Base-by-base conservation (phyloP, 2,329 filamentous ascomycete genomes). In the Pyrenophora teres region DNA sequence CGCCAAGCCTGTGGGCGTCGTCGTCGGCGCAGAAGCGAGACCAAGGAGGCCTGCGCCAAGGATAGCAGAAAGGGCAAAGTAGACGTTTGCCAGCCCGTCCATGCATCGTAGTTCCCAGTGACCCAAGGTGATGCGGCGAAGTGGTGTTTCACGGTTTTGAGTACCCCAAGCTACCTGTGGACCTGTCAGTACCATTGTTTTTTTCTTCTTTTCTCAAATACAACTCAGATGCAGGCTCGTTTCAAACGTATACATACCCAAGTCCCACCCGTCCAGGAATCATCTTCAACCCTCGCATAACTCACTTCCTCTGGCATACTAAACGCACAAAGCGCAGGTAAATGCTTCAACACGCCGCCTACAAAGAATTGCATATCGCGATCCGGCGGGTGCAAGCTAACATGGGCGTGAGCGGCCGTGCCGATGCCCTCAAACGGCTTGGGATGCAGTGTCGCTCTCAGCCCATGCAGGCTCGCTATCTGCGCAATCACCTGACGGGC, bases 11-110 rank as follows among this genome's bases (percentile, higher is more conserved):
- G 70, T 56, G 27, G 27, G 9, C 27, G 10, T 13, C 10, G 10
- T 13, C 10, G 27, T 30, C 9, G 27, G 27, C 2, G 27, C 10
- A 2, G 27, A 30, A 1, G 67, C 59, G 2, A 90, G 60, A 0
- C 88, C 88, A 1, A 79, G 55, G 0, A 82, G 72, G 0, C 88
- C 88, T 0, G 83, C 83, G 0, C 78, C 79, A 0, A 91, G 65
- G 0, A 91, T 67, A 0, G 83, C 85, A 0, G 82, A 80, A 15
- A 89, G 70, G 0, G 83, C 87, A 1, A 95, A 72, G 67, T 94
- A 95, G 46, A 86, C 83, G 66, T 95, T 95, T 3, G 89, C 88
- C 15, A 91, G 74, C 0, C 90, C 90, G 64, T 95, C 90, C n/a
- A 93, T 66, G 47, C 82, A 84, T 65, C 90, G 87, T 18, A 95